phyloP scores from a whole-genome alignment of 768 basidiomycete genomes.

The Pisolithus orientalis region DNA sequence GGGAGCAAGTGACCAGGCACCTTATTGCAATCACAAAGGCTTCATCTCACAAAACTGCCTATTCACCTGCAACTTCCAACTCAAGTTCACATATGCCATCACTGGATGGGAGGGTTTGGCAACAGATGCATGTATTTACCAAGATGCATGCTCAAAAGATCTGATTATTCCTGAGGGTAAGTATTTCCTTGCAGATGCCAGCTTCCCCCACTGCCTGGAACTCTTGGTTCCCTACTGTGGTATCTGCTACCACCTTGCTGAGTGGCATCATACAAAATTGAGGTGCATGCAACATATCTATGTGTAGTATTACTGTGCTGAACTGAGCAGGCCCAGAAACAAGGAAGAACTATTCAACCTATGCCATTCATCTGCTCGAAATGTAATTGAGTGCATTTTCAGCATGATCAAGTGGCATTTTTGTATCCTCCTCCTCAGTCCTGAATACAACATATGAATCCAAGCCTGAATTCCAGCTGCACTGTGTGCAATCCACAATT shows the following conservation, averaged over 20 bases:
- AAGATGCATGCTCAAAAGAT: background rate
- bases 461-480: constrained; percentile 19
- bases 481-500: constrained; percentile 20
- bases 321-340: background rate
- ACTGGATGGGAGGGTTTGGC: background rate
- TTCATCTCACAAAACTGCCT: background rate
- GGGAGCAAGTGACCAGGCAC: background rate
- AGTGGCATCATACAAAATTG: background rate
- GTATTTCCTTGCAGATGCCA: background rate
- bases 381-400: constrained; percentile 36
- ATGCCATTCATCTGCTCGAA: constrained; percentile 32
- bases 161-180: background rate
- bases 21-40: background rate
- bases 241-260: background rate
- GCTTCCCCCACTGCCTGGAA: background rate
- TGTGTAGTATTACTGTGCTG: too few relatives aligned
- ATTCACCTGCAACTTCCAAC: background rate
- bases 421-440: background rate
- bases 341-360: constrained; percentile 38
- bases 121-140: background rate
- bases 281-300: background rate
- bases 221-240: background rate
- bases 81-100: background rate
- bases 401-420: constrained; percentile 30
- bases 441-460: constrained; percentile 14